Evolutionary conservation across 768 basidiomycete genomes (phyloP).

Genomic region (Psilocybe subaeruginosa): DNA sequence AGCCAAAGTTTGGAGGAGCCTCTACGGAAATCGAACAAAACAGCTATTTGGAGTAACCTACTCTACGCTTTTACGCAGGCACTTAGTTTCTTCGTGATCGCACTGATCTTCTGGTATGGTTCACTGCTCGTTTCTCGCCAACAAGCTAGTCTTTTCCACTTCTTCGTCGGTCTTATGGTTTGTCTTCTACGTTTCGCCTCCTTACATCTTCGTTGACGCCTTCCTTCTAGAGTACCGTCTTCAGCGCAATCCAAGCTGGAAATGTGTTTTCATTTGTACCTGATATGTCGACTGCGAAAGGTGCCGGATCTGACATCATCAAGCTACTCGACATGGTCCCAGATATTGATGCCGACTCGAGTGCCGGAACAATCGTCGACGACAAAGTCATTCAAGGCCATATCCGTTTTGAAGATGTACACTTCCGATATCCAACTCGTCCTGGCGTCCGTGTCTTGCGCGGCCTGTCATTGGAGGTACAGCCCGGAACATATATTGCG

Average conservation of each 20-base stretch:
- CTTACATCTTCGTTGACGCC: not conserved
- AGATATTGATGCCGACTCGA: conserved; percentile 80
- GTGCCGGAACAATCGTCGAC: conserved; percentile 58
- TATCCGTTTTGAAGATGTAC: conserved; percentile 77
- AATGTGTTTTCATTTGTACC: conserved; percentile 86
- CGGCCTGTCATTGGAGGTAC: conserved; percentile 68
- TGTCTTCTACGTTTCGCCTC: conserved; percentile 19
- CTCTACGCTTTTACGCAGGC: conserved; percentile 80
- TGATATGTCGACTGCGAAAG: conserved; percentile 83
- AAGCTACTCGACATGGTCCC: conserved; percentile 72
- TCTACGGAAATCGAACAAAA: conserved; percentile 62
- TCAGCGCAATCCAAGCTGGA: conserved; percentile 86
- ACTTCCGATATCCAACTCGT: conserved; percentile 91
- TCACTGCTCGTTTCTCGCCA: conserved; percentile 57
- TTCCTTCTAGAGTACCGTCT: conserved; percentile 59
- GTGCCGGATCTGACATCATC: conserved; percentile 77
- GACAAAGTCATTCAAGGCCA: conserved; percentile 52
- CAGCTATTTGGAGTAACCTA: conserved; percentile 64
- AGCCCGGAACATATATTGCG: conserved; percentile 81
- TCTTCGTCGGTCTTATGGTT: conserved; percentile 87
- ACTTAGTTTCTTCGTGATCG: conserved; percentile 77
- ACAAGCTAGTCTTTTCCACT: conserved; percentile 59
- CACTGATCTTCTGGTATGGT: conserved; percentile 83
- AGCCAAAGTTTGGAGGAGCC: conserved; percentile 74
- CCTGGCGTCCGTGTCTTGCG: conserved; percentile 83